A percentile compares a stretch with the other conserved stretches of the same genome.
phyloP scores from a whole-genome alignment of 1,284 basidiomycete genomes.

The Microbotryum violaceum region DNA sequence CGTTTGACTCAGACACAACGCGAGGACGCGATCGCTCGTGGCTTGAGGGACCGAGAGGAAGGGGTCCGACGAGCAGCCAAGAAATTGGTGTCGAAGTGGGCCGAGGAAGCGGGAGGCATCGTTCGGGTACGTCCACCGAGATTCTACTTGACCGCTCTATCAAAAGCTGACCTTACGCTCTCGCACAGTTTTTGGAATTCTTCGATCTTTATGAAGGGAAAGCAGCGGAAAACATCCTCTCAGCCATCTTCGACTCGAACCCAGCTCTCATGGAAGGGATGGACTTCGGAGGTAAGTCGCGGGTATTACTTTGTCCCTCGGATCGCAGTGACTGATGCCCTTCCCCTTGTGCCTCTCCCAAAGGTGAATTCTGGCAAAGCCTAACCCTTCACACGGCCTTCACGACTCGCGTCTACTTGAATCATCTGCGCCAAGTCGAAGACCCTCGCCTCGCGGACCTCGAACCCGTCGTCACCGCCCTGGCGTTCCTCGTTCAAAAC shows the following conservation, averaged over 20 bases:
- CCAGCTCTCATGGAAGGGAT: slow-evolving; percentile 57
- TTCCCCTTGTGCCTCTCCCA: neutral
- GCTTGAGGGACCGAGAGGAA: slow-evolving; percentile 79
- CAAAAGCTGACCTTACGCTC: neutral
- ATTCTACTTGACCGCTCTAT: neutral
- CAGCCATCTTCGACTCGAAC: slow-evolving; percentile 56
- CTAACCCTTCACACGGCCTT: slow-evolving; percentile 76
- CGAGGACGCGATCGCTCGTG: slow-evolving; percentile 67
- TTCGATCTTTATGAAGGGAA: slow-evolving; percentile 58
- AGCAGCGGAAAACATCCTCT: slow-evolving; percentile 59
- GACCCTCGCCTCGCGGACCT: slow-evolving; percentile 63
- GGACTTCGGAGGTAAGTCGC: slow-evolving; percentile 59
- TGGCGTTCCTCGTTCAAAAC: slow-evolving; percentile 75
- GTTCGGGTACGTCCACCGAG: slow-evolving; percentile 6
- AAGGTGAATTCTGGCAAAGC: slow-evolving; percentile 66
- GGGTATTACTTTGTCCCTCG: neutral
- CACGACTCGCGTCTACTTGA: slow-evolving; percentile 74
- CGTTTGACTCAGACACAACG: slow-evolving; percentile 66
- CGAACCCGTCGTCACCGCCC: slow-evolving; percentile 79
- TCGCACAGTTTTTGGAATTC: slow-evolving; percentile 52
- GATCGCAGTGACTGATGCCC: neutral
- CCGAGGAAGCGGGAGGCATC: slow-evolving; percentile 10
- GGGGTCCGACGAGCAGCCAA: slow-evolving; percentile 71
- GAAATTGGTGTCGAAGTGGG: slow-evolving; percentile 69
- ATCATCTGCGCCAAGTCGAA: slow-evolving; percentile 56